These are phyloP conservation scores for Suillus discolor DNA, from an alignment of 768 basidiomycete species.

Conservation along the genomic window DNA sequence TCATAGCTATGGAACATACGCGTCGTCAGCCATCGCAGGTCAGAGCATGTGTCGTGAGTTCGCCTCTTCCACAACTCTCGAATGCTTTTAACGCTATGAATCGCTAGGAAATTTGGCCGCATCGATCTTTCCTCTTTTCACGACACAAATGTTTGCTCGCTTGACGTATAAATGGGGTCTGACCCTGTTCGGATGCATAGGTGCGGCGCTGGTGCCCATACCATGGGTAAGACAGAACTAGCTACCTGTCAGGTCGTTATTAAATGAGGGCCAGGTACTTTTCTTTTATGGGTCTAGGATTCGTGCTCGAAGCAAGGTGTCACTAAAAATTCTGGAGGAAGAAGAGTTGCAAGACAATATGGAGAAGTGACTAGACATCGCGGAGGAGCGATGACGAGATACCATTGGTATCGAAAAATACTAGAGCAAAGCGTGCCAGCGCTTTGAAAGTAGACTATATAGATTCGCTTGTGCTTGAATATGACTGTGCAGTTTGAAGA, in stretches of 20 bases:
- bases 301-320: conserved; percentile 21
- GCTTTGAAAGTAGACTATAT: background rate
- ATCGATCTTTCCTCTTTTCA: conserved; percentile 60
- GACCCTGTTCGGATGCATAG: conserved; percentile 51
- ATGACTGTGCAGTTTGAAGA: background rate
- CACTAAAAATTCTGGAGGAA: conserved; percentile 13
- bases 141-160: conserved; percentile 52
- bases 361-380: background rate
- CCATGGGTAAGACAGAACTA: conserved; percentile 43
- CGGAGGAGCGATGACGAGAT: background rate
- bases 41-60: conserved; percentile 54
- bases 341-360: conserved; percentile 2
- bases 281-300: conserved; percentile 26
- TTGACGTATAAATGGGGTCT: conserved; percentile 59
- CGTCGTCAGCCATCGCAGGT: conserved; percentile 62
- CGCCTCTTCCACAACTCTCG: background rate
- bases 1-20: conserved; percentile 52
- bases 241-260: conserved; percentile 3
- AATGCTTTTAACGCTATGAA: background rate
- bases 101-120: conserved; percentile 45
- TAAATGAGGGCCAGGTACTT: conserved; percentile 13
- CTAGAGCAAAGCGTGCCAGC: background rate
- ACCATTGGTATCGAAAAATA: background rate
- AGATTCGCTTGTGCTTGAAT: background rate
- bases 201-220: conserved; percentile 52